These are phyloP conservation scores for Jamesozyma hellenica DNA, from an alignment of 805 yeast species.

Conservation along the genomic window DNA sequence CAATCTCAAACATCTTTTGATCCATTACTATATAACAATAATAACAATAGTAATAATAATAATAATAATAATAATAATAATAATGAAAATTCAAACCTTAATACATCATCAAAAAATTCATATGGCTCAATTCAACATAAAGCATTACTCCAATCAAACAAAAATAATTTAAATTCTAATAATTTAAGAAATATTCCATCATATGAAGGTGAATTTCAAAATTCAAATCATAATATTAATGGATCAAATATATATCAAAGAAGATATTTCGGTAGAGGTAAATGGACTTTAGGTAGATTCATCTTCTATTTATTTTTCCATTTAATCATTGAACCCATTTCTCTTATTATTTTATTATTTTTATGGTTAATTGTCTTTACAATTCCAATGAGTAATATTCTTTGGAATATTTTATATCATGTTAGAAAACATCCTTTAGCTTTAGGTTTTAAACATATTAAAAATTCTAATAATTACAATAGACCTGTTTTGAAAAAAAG, in stretches of 20 bases:
- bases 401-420: constrained; percentile 59
- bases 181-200: not conserved
- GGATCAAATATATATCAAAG: constrained; percentile 22
- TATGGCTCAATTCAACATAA: constrained; percentile 22
- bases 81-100: not conserved
- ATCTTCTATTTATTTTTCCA: constrained; percentile 66
- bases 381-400: constrained; percentile 85
- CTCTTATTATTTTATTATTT: constrained; percentile 41
- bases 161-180: not conserved
- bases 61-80: constrained; percentile 7
- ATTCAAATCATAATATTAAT: not conserved
- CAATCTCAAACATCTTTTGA: constrained; percentile 16
- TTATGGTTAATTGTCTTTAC: constrained; percentile 83
- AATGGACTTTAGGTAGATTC: constrained; percentile 80
- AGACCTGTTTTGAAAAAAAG: constrained; percentile 5
- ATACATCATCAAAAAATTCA: constrained; percentile 7
- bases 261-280: constrained; percentile 82
- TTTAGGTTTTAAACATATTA: constrained; percentile 58
- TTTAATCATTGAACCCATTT: constrained; percentile 56
- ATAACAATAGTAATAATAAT: not conserved
- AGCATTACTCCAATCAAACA: constrained; percentile 16
- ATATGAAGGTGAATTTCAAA: not conserved
- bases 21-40: not conserved
- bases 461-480: constrained; percentile 11
- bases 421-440: constrained; percentile 87